Conservation (phyloP, 2,329 filamentous ascomycete species). For the Chlorencoelia australis region DNA sequence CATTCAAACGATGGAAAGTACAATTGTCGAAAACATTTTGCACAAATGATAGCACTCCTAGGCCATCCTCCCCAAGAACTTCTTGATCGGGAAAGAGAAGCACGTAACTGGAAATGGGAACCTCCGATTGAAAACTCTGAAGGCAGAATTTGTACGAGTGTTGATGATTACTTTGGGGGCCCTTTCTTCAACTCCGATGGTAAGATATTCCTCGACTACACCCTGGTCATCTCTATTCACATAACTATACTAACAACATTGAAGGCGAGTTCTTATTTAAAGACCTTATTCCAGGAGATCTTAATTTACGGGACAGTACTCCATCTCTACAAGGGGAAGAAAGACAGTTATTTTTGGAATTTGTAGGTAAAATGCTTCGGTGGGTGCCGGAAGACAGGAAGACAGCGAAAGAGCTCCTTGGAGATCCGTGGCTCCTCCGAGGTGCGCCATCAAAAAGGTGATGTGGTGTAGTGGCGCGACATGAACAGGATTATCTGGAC, state of each 20-base stretch:
- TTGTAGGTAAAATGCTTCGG: constrained; percentile 26
- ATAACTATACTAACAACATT: too few species aligned
- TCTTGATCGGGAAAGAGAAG: constrained; percentile 21
- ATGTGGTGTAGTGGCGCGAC: too few species aligned
- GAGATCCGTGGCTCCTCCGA: constrained; percentile 27
- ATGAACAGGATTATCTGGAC: too few species aligned
- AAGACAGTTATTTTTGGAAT: constrained; percentile 25
- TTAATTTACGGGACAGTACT: constrained; percentile 3
- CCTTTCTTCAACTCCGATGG: constrained; percentile 8
- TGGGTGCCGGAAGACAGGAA: constrained; percentile 27
- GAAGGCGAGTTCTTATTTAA: too few species aligned
- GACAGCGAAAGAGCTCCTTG: constrained; percentile 26
- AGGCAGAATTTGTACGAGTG: constrained; percentile 6
- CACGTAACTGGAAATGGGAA: constrained; percentile 28
- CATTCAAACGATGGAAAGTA: constrained; percentile 19
- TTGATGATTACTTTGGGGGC: constrained; percentile 5
- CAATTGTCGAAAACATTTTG: constrained; percentile 30
- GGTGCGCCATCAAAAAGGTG: too few species aligned
- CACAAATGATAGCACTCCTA: constrained; percentile 34
- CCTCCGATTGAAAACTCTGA: constrained; percentile 18
- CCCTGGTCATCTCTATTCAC: too few species aligned
- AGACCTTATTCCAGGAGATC: constrained; percentile 1
- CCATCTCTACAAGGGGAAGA: constrained; percentile 23
- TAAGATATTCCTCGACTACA: too few species aligned
- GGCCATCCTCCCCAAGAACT: constrained; percentile 30